These are phyloP conservation scores for Mycena albidolilacea DNA, from an alignment of 768 basidiomycete species.

Conservation along the genomic window DNA sequence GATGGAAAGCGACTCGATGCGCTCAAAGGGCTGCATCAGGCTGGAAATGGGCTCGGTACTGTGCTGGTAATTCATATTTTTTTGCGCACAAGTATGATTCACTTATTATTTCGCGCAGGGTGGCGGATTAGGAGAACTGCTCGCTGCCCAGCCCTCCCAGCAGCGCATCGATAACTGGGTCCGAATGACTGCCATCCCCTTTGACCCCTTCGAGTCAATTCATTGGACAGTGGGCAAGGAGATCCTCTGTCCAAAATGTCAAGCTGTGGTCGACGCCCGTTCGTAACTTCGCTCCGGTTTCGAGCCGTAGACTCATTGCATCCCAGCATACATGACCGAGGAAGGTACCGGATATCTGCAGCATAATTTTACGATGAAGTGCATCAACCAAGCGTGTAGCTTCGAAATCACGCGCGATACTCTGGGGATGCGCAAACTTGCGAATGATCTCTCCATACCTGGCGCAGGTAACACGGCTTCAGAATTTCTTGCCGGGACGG, in stretches of 20 bases:
- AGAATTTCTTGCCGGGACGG: constrained; percentile 55
- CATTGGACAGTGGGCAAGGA: constrained; percentile 31
- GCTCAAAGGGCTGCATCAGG: constrained; percentile 43
- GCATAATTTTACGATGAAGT: constrained; percentile 54
- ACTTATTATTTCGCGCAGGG: constrained; percentile 11
- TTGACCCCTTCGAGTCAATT: constrained; percentile 41
- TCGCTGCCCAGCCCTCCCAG: constrained; percentile 28
- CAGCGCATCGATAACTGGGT: constrained; percentile 41
- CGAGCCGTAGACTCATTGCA: background rate
- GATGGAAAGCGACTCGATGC: constrained; percentile 46
- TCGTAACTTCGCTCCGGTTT: constrained; percentile 20
- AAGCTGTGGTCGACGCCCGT: constrained; percentile 44
- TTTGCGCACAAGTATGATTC: background rate
- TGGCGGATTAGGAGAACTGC: constrained; percentile 13
- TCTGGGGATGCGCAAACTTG: constrained; percentile 60
- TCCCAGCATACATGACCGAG: constrained; percentile 56
- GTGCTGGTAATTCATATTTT: constrained; percentile 36
- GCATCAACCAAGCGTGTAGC: constrained; percentile 50
- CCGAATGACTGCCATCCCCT: constrained; percentile 36
- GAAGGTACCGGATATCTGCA: constrained; percentile 66
- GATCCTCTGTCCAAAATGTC: constrained; percentile 51
- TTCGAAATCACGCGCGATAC: constrained; percentile 58
- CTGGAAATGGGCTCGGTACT: constrained; percentile 35
- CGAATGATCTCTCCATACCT: constrained; percentile 52
- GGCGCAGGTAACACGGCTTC: constrained; percentile 33